Evolutionary conservation across 768 basidiomycete species (phyloP).

Genomic region (Pleurotus djamor): DNA sequence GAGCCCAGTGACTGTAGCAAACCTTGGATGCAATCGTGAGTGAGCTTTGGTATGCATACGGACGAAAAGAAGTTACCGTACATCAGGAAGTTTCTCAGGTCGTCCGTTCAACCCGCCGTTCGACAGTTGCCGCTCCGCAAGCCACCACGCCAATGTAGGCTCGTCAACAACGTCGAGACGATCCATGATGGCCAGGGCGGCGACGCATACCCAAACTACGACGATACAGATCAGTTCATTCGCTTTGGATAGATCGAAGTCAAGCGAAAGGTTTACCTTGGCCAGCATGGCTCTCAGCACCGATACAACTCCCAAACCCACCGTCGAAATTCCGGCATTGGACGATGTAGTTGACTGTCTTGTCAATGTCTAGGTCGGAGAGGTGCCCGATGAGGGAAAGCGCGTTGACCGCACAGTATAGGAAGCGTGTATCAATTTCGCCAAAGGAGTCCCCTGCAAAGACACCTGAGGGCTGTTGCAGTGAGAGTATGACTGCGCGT

Average conservation of each 20-base stretch:
- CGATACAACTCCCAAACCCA: constrained; percentile 81
- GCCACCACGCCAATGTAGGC: constrained; percentile 81
- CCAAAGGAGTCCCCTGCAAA: constrained; percentile 91
- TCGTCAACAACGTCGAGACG: constrained; percentile 74
- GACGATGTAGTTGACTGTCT: constrained; percentile 68
- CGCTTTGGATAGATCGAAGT: background rate
- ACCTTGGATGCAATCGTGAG: constrained; percentile 49
- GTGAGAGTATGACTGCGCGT: constrained; percentile 69
- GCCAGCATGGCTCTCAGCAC: constrained; percentile 91
- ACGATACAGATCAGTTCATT: background rate
- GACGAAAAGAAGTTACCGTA: constrained; percentile 31
- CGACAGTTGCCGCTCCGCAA: constrained; percentile 89
- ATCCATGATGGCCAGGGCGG: constrained; percentile 85
- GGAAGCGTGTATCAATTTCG: constrained; percentile 91
- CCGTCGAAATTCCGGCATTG: constrained; percentile 94
- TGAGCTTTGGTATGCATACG: background rate
- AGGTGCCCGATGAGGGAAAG: constrained; percentile 80
- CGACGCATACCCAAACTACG: constrained; percentile 87
- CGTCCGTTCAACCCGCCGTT: constrained; percentile 94
- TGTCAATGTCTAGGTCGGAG: constrained; percentile 63
- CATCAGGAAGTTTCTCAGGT: constrained; percentile 98
- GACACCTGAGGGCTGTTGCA: constrained; percentile 84
- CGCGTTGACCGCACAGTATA: constrained; percentile 82
- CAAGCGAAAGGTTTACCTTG: constrained; percentile 58
- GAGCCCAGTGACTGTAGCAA: constrained; percentile 97